Base-by-base conservation (phyloP, 805 yeast species). In the Blastobotrys muscicola region DNA sequence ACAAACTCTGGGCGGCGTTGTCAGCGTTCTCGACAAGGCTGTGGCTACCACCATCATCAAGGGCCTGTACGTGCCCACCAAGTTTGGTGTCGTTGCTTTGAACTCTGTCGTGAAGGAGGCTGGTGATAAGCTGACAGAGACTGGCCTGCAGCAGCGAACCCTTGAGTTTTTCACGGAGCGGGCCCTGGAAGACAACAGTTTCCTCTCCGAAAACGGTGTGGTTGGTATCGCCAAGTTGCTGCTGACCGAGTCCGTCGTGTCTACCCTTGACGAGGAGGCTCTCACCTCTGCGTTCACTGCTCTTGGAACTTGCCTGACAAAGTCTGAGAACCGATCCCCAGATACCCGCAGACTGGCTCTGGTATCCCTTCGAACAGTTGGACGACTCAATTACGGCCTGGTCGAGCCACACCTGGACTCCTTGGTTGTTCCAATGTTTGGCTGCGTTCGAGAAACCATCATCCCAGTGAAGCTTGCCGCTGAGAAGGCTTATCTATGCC, bases 381-480 rank as follows among this genome's bases (percentile, higher is more conserved):
- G 86, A 1, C 72, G 94, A 56, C 65, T 69, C 54, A 75, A 80
- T 46, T 74, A 69, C 50, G 71, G 68, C 0, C 60, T 75, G 16
- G 65, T 85, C 39, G 64, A 65, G 44, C 78, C 82, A 9, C 68
- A 71, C 53, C 65, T 75, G 49, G 78, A 78, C 51, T 30, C 51
- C 26, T 54, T 90, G 41, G 85, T 74, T 3, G 85, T 92, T 10
- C 69, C 85, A 9, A 79, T 87, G 2, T 90, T 90, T 60, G 67
- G 81, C 0, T 80, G 92, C 59, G 81, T 90, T 34, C 72, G 98
- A 51, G 96, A 89, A 56, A 72, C 80, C n/a, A 70, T 85, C 39
- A 85, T 90, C 56, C 97, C 98, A 3, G 80, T 90, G 52, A 89
- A 87, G 56, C 70, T 90, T 49, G 96, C 97, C 1, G 95, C 95